A percentile compares a stretch with the other conserved stretches of the same genome.
Evolutionary conservation across 2,329 filamentous ascomycete genomes (phyloP).

Genomic region (Monilinia polystroma): DNA sequence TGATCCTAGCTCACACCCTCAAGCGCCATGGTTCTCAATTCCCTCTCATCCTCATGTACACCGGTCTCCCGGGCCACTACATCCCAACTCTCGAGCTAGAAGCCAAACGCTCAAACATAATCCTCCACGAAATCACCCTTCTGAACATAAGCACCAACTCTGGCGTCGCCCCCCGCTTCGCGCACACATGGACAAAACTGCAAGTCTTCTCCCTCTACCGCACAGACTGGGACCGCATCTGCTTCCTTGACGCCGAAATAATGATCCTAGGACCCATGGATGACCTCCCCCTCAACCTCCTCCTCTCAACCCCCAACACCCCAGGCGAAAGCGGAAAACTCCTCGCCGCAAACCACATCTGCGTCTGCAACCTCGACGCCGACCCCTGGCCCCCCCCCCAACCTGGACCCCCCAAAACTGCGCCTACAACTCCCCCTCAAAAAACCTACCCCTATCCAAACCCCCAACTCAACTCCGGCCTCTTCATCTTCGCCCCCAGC

Average conservation of each 20-base stretch:
- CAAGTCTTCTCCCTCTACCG: constrained; percentile 62
- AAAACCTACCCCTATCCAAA: too few species aligned
- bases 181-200: constrained; percentile 86
- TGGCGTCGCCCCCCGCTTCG: constrained; percentile 70
- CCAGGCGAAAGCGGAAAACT: background rate
- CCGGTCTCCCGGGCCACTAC: constrained; percentile 54
- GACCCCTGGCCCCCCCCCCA: constrained; percentile 67
- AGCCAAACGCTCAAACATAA: background rate
- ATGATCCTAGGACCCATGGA: constrained; percentile 80
- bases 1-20: constrained; percentile 76
- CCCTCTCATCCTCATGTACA: constrained; percentile 61
- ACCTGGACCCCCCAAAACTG: constrained; percentile 61
- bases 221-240: constrained; percentile 67
- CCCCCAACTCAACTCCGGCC: too few species aligned
- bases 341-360: constrained; percentile 75
- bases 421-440: constrained; percentile 46
- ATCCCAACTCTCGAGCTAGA: background rate
- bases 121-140: background rate
- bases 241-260: constrained; percentile 86
- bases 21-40: constrained; percentile 62
- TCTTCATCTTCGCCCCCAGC: too few species aligned
- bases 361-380: constrained; percentile 69
- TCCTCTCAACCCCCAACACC: constrained; percentile 47
- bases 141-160: background rate
- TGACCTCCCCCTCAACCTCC: constrained; percentile 71